These are phyloP conservation scores for Trichoderma asperelloides DNA, from an alignment of 495 filamentous ascomycete species.

Conservation along the genomic window DNA sequence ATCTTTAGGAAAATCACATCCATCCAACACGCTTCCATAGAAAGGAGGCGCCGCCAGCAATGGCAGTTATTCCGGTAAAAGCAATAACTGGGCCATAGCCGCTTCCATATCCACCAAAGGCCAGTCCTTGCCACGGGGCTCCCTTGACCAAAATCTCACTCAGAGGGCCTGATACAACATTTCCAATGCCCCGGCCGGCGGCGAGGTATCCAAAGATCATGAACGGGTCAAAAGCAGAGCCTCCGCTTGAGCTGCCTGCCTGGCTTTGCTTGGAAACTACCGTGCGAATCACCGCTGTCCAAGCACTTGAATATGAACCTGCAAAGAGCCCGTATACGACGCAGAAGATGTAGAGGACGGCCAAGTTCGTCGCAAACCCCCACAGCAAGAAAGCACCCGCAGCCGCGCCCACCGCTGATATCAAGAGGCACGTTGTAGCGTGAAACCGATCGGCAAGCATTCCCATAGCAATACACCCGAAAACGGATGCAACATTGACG, in stretches of 20 bases:
- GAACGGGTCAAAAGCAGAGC: slow-evolving; percentile 20
- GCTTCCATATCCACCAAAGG: slow-evolving; percentile 34
- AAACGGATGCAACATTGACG: slow-evolving; percentile 47
- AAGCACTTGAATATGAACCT: slow-evolving; percentile 40
- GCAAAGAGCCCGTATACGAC: slow-evolving; percentile 60
- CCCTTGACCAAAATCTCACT: slow-evolving; percentile 45
- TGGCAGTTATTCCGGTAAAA: slow-evolving; percentile 47
- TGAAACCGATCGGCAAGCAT: slow-evolving; percentile 50
- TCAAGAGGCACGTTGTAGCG: slow-evolving; percentile 49
- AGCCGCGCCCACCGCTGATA: slow-evolving; percentile 48
- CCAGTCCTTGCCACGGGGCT: slow-evolving; percentile 26
- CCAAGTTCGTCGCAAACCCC: slow-evolving; percentile 49
- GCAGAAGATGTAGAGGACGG: slow-evolving; percentile 55
- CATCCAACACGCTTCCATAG: slow-evolving; percentile 36
- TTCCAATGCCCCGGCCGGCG: slow-evolving; percentile 57
- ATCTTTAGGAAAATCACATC: slow-evolving; percentile 20
- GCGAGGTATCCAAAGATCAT: slow-evolving; percentile 56
- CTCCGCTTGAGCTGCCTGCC: slow-evolving; percentile 15
- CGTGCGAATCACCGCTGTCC: slow-evolving; percentile 51
- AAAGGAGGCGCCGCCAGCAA: slow-evolving; percentile 40
- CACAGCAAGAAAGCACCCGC: slow-evolving; percentile 57
- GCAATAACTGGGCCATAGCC: slow-evolving; percentile 46
- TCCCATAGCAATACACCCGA: slow-evolving; percentile 52
- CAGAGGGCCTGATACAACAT: slow-evolving; percentile 51
- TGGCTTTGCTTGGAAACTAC: slow-evolving; percentile 25